Percentiles rank a stretch among this genome's conserved stretches.
These are phyloP conservation scores for Anethum foeniculum DNA, from an alignment of 140 eudicot genomes.

Conservation along the genomic window DNA sequence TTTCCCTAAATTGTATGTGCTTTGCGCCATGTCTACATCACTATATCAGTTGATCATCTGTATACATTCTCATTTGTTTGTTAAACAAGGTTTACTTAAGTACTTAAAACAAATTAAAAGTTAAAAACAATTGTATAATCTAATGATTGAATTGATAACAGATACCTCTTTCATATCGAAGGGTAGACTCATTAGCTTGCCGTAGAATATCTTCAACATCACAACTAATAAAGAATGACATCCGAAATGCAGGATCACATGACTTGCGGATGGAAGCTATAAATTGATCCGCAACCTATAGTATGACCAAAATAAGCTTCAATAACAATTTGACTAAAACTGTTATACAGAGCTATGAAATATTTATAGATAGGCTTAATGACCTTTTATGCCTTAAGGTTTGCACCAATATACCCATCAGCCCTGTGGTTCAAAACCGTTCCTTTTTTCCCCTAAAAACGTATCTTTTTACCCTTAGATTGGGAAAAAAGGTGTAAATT, in stretches of 20 bases:
- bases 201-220: conserved; percentile 47
- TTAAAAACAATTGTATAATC: neutral
- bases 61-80: neutral
- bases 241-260: conserved; percentile 29
- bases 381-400: no score
- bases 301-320: conserved; percentile 8
- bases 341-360: neutral
- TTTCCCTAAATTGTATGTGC: neutral
- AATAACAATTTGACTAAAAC: neutral
- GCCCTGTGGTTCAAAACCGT: no score
- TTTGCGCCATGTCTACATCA: neutral
- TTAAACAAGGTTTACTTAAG: neutral
- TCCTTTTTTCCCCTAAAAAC: no score
- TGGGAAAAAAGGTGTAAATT: no score
- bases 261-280: conserved; percentile 51
- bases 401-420: no score
- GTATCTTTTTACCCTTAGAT: no score
- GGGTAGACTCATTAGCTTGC: conserved; percentile 85
- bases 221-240: conserved; percentile 77
- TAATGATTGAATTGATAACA: neutral
- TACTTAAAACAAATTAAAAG: neutral
- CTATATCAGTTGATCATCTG: neutral
- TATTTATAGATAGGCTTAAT: neutral
- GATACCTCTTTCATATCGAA: conserved; percentile 60
- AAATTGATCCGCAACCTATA: conserved; percentile 70